phyloP scores from a whole-genome alignment of 306 rosid genomes.

The Senna siamea region DNA sequence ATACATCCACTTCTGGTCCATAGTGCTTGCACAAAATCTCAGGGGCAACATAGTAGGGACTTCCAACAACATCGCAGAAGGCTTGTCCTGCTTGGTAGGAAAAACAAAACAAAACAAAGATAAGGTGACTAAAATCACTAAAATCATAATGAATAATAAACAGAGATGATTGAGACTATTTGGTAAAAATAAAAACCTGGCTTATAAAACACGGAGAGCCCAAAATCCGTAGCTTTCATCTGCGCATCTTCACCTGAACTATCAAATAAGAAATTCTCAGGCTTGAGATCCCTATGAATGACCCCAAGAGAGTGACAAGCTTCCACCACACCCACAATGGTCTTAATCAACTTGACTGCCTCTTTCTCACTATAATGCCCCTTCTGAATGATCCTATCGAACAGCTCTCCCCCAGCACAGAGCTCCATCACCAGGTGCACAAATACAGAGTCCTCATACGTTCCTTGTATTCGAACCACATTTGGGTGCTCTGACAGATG shows the following conservation, averaged over 20 bases:
- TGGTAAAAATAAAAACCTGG: slow-evolving; percentile 56
- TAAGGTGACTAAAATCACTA: slow-evolving; percentile 10
- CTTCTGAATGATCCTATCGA: slow-evolving; percentile 80
- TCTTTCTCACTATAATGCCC: slow-evolving; percentile 91
- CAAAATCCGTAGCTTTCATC: slow-evolving; percentile 88
- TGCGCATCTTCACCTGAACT: slow-evolving; percentile 68
- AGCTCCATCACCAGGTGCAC: slow-evolving; percentile 92
- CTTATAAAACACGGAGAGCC: slow-evolving; percentile 77
- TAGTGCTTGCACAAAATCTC: slow-evolving; percentile 77
- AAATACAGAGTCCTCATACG: slow-evolving; percentile 83
- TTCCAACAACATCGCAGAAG: slow-evolving; percentile 80
- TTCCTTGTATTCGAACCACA: slow-evolving; percentile 78
- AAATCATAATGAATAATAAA: slow-evolving; percentile 4
- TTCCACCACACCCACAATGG: slow-evolving; percentile 83
- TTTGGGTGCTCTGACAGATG: slow-evolving; percentile 73
- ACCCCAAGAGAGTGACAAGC: slow-evolving; percentile 94
- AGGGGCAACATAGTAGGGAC: slow-evolving; percentile 91
- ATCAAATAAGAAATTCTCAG: slow-evolving; percentile 91
- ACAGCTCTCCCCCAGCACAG: slow-evolving; percentile 87
- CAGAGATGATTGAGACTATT: neutral
- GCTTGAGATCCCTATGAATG: slow-evolving; percentile 95
- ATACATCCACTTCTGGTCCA: slow-evolving; percentile 88
- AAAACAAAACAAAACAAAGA: slow-evolving; percentile 33
- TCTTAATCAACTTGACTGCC: slow-evolving; percentile 77
- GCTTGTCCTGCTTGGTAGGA: slow-evolving; percentile 59